phyloP scores from a whole-genome alignment of 2,329 filamentous ascomycete genomes.

The Apiospora pterosperma region DNA sequence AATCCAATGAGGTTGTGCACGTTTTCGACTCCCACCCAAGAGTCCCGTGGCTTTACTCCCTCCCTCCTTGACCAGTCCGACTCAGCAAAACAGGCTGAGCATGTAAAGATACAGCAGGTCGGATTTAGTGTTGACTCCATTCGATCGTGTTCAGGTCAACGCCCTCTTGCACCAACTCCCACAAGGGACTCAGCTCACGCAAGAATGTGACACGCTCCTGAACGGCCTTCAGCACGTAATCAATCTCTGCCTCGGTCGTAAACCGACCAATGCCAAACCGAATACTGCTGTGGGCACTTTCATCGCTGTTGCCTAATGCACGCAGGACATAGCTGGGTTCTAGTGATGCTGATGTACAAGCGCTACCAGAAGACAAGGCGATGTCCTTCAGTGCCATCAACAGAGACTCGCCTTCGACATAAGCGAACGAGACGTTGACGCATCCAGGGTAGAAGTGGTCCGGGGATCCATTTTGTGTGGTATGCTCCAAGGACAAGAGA shows the following conservation, averaged over 20 bases:
- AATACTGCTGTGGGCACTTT: conserved; percentile 97
- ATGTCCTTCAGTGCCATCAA: conserved; percentile 99
- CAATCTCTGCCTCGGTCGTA: conserved; percentile 91
- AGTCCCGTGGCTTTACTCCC: not conserved
- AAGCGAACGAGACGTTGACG: conserved; percentile 97
- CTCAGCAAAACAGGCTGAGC: not conserved
- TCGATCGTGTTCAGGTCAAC: conserved; percentile 94
- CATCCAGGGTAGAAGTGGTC: conserved; percentile 89
- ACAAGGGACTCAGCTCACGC: conserved; percentile 89
- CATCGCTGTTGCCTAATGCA: conserved; percentile 91
- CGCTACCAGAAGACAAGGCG: conserved; percentile 91
- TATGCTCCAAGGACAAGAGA: conserved; percentile 87
- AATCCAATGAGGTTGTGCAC: not conserved
- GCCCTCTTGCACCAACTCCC: conserved; percentile 97
- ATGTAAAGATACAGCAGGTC: not conserved
- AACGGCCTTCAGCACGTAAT: conserved; percentile 95
- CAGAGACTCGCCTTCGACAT: conserved; percentile 95
- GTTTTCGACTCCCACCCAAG: not conserved
- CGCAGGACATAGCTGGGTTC: conserved; percentile 96
- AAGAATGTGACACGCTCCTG: conserved; percentile 87
- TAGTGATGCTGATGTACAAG: conserved; percentile 93
- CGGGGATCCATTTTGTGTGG: conserved; percentile 82
- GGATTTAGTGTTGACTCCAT: conserved; percentile 86
- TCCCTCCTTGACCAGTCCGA: not conserved
- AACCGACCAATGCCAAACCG: conserved; percentile 96